Base-by-base conservation (phyloP, 768 basidiomycete species). In the Mycena polygramma region DNA sequence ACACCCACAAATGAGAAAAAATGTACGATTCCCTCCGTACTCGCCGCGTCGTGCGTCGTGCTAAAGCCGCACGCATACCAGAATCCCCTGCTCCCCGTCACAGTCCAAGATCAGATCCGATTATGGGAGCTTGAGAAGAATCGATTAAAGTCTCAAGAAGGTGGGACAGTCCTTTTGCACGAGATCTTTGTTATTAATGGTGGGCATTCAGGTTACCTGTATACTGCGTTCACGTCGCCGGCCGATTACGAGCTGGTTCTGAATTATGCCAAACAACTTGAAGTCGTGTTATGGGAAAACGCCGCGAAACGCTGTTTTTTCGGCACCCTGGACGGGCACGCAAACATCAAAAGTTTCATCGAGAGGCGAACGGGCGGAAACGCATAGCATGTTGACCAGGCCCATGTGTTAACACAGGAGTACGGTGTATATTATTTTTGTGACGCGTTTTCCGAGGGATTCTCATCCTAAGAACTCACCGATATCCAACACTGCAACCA, bases 51-150 rank as follows among this genome's bases (percentile, higher is more conserved):
- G 57, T 76, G 65, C 72, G 69, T 74, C 69, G 57, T 76, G 64
- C 71, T 76, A 71, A 71, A 52, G 70, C 65, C 70, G 70, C 65
- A 58, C 60, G 57, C 65, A 20, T 37, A 45, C 70, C 77, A 97
- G 94, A 95, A 94, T 77, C 97, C 97, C 11, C 83, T 99, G 17
- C 85, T 99, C 26, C 97, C 98, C 36, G 96, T 98, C 52, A 99
- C 98, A 0, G 97, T 99, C 0, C 96, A 98, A 77, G 97, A 99
- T 82, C 97, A 99, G 81, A 94, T 99, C 70, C 91, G 97, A 66
- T 85, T 99, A 20, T 99, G 98, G 96, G 97, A 99, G 81, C 86
- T 97, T 52, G 98, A 99, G 83, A 89, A 93, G 80, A 96, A 98
- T 79, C 89, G 98, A 62, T 84, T 99, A 13, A 92, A 94, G 76